Base-by-base conservation (phyloP, 2,329 filamentous ascomycete genomes). In the Didymella pinodella region DNA sequence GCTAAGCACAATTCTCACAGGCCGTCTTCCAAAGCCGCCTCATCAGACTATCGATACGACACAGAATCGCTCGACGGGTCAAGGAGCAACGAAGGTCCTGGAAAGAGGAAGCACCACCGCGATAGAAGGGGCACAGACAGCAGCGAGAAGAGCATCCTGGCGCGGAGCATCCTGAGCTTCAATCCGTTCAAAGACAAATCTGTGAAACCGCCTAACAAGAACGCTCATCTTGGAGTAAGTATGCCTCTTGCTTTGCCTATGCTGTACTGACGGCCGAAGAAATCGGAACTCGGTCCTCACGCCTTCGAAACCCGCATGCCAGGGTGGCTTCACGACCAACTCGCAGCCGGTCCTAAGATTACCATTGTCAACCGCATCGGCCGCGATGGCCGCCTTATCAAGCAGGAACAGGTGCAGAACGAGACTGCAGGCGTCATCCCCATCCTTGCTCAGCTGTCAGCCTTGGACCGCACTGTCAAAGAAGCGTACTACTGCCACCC, bases 401-500 rank as follows among this genome's bases (percentile, higher is more conserved):
- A 74, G 43, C 72, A 80, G 44, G 75, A 76, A 57, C 62, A 74
- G 26, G 72, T 82, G 32, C 76, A 79, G 43, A 82, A 81, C 47
- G 77, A 83, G 62, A 82, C 80, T 0, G 72, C 75, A 2, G 79
- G 77, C 25, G 67, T 82, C 16, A 75, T 82, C 22, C 77, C 78
- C 6, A 72, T 82, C n/a, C 74, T 83, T 5, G 79, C 80, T 29
- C 79, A 82, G 56, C 66, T 84, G 3, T 80, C 78, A 43, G 83
- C 88, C 40, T 83, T 89, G 54, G 91, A 90, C 67, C 72, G 78
- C 7, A 79, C 80, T 4, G 90, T 92, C 1, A 81, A 85, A 52
- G 86, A 86, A 63, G 91, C 91, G 6, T 97, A 93, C 69, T 81
- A 97, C 32, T 97, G 93, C 75, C 88, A 93, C 69, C 85, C 89